Evolutionary conservation across 257 asterid species (phyloP).

Genomic region (Jacaranda mimosifolia): DNA sequence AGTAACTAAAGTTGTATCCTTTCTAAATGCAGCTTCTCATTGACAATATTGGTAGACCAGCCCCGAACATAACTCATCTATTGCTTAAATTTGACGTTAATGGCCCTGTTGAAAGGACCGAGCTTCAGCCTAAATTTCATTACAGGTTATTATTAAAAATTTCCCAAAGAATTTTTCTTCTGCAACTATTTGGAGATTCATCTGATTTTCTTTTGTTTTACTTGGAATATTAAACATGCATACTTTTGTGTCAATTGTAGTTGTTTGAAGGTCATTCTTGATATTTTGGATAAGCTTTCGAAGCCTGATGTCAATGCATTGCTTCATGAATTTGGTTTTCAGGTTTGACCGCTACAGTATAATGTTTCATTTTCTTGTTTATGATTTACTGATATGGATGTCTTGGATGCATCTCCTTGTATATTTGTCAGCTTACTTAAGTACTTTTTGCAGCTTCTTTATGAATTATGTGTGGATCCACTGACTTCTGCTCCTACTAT

Average conservation of each 20-base stretch:
- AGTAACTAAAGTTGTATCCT: constrained; percentile 6
- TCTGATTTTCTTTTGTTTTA: constrained; percentile 35
- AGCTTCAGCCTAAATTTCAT: constrained; percentile 91
- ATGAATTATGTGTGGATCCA: constrained; percentile 87
- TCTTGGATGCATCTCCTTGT: constrained; percentile 29
- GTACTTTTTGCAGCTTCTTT: constrained; percentile 74
- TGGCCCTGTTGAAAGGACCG: constrained; percentile 79
- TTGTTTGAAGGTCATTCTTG: constrained; percentile 97
- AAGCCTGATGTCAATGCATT: constrained; percentile 86
- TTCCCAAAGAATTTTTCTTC: constrained; percentile 1
- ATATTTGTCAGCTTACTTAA: constrained; percentile 36
- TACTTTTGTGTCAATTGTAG: constrained; percentile 50
- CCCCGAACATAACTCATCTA: constrained; percentile 87
- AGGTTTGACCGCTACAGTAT: constrained; percentile 54
- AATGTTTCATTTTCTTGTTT: constrained; percentile 27
- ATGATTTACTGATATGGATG: constrained; percentile 23
- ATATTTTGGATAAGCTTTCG: constrained; percentile 75
- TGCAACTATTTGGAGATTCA: constrained; percentile 26
- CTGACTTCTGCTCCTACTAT: constrained; percentile 78
- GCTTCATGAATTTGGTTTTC: constrained; percentile 96
- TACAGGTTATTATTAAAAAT: constrained; percentile 66
- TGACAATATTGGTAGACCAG: constrained; percentile 85
- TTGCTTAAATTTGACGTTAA: constrained; percentile 90
- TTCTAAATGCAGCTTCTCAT: constrained; percentile 79
- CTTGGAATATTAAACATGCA: constrained; percentile 6